Base-by-base conservation (phyloP, 2,329 filamentous ascomycete genomes). In the Aschersonia sp. region DNA sequence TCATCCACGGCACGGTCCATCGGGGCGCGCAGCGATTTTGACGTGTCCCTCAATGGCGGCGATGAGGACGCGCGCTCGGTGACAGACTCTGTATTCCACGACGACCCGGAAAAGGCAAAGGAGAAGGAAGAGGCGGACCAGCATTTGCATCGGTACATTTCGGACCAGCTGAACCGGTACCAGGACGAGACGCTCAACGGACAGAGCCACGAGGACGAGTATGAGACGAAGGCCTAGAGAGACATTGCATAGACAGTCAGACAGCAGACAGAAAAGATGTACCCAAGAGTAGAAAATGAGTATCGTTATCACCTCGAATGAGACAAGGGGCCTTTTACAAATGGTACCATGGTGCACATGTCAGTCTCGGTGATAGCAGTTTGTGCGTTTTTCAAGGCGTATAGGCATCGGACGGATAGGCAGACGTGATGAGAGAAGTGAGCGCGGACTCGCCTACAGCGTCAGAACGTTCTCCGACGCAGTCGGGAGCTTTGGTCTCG, bases 1-100 rank as follows among this genome's bases (percentile, higher is more conserved):
- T 88, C 85, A 5, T 90, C 87, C 5, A 89, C 86, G 0, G 79
- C 79, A 42, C 80, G 90, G 41, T 94, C 87, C 44, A 88, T 97
- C 49, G 85, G 87, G 37, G 79, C 80, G 47, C 79, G 87, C 47
- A 92, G 85, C 60, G 88, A 94, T 65, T 94, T 83, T 60, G 75
- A 77, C 47, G 62, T 62, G 3, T 70, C 72, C 29, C 54, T 65
- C 42, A 71, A 73, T 50, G 74, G 66, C 7, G 63, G 67, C 10
- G 67, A 73, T 11, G 64, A 65, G 22, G 64, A 66, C 45, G 55
- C 46, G 1, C 60, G 51, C 32, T 66, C 63, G 5, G 56, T 55
- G 7, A 59, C 56, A 37, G 60, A 61, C 47, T 61, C 58, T 5
- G 55, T 60, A n/a, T 55, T 58, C 40, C 55, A 58, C 5, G 63